A percentile compares a stretch with the other conserved stretches of the same genome.
These are phyloP conservation scores for Microbotryum scabiosae DNA, from an alignment of 1,284 basidiomycete genomes.

Conservation along the genomic window DNA sequence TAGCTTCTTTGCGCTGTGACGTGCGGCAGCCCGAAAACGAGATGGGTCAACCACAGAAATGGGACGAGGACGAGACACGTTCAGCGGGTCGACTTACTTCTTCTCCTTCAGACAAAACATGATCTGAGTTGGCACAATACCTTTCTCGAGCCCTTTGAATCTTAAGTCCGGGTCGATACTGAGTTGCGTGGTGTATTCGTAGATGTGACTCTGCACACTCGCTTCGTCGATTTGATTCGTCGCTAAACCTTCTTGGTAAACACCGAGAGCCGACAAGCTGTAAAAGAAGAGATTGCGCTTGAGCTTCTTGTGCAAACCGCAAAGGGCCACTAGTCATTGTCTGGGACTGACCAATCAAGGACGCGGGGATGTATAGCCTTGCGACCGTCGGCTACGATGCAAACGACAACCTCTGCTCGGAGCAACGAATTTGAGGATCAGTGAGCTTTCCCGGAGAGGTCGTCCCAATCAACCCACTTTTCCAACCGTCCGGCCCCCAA, in stretches of 20 bases:
- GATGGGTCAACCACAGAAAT: background rate
- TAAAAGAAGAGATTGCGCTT: constrained; percentile 39
- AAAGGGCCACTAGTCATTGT: constrained; percentile 47
- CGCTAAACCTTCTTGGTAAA: constrained; percentile 64
- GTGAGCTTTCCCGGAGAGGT: background rate
- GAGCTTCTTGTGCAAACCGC: constrained; percentile 62
- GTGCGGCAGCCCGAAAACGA: no score
- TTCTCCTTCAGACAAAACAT: constrained; percentile 75
- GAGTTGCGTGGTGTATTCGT: constrained; percentile 91
- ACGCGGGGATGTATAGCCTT: constrained; percentile 87
- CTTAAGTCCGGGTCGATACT: constrained; percentile 78
- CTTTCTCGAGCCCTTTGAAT: constrained; percentile 91
- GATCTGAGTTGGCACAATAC: constrained; percentile 81
- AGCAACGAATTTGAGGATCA: background rate
- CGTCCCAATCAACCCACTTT: constrained; percentile 54
- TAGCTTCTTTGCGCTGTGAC: constrained; percentile 21
- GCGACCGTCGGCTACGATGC: constrained; percentile 90
- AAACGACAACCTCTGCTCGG: constrained; percentile 67
- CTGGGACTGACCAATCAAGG: constrained; percentile 61
- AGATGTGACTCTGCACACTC: constrained; percentile 79
- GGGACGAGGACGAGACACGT: background rate
- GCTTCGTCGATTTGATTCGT: constrained; percentile 81
- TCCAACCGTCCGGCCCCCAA: constrained; percentile 95
- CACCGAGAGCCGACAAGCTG: constrained; percentile 53
- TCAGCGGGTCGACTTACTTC: constrained; percentile 44